Conservation (phyloP, 1,284 basidiomycete species). For the Trametes polyzona region DNA sequence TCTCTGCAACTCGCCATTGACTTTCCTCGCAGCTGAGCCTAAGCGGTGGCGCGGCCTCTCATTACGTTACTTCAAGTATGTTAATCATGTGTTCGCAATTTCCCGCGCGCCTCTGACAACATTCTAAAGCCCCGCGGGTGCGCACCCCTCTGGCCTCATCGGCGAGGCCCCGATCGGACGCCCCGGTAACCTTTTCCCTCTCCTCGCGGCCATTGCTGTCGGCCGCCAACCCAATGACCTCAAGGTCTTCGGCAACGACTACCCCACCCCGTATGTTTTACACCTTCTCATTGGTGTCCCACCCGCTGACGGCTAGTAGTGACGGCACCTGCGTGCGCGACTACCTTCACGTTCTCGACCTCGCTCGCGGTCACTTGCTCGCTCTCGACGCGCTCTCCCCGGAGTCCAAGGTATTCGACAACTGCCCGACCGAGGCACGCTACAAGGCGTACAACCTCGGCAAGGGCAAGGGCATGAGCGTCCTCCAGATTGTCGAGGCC, state of each 20-base stretch:
- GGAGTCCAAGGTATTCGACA: slow-evolving; percentile 61
- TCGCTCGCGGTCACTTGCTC: slow-evolving; percentile 92
- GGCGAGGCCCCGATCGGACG: slow-evolving; percentile 96
- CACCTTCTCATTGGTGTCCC: neutral
- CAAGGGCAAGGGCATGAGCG: slow-evolving; percentile 90
- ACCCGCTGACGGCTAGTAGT: no score
- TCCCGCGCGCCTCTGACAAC: neutral
- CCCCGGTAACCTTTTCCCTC: slow-evolving; percentile 93
- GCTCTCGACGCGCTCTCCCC: slow-evolving; percentile 86
- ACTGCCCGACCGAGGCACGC: slow-evolving; percentile 54
- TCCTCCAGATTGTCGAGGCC: slow-evolving; percentile 93
- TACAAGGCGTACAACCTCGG: slow-evolving; percentile 98
- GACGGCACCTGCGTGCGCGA: slow-evolving; percentile 98
- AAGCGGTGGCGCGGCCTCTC: slow-evolving; percentile 80
- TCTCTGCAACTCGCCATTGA: neutral
- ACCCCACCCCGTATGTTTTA: slow-evolving; percentile 84
- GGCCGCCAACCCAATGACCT: slow-evolving; percentile 86
- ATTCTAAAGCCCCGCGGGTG: slow-evolving; percentile 86
- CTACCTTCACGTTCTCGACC: slow-evolving; percentile 96
- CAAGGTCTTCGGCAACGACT: slow-evolving; percentile 97
- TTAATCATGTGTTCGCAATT: slow-evolving; percentile 5
- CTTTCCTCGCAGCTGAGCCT: slow-evolving; percentile 62
- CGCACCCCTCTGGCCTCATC: slow-evolving; percentile 94
- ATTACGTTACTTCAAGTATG: slow-evolving; percentile 96
- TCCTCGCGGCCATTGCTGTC: slow-evolving; percentile 95